Evolutionary conservation across 768 basidiomycete genomes (phyloP).

Genomic region (Pisolithus albus): DNA sequence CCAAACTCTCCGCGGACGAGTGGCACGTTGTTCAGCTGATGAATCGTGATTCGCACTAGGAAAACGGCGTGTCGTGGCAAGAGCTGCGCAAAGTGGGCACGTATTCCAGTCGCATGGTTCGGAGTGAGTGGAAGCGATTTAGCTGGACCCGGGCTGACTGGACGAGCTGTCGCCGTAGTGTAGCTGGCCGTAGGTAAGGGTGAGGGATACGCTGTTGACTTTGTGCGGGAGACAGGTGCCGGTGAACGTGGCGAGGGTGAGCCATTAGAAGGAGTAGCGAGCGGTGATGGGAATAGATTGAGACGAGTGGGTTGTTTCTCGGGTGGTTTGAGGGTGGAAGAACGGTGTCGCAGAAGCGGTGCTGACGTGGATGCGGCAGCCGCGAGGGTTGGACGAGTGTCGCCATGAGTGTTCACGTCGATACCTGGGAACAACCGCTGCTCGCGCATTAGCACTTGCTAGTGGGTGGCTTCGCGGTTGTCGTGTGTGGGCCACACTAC

Average conservation of each 20-base stretch:
- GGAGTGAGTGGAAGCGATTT: neutral
- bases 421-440: neutral
- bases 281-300: neutral
- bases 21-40: conserved; percentile 66
- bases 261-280: neutral
- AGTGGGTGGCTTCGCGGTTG: too few relatives aligned
- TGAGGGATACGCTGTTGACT: neutral
- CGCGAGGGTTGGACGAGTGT: neutral
- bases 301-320: conserved; percentile 3
- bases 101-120: conserved; percentile 30
- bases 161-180: conserved; percentile 2
- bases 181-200: neutral
- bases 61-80: conserved; percentile 63
- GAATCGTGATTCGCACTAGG: conserved; percentile 51
- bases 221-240: neutral
- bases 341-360: conserved; percentile 11
- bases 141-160: conserved; percentile 5
- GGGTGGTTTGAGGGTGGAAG: conserved; percentile 5
- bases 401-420: neutral
- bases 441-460: neutral
- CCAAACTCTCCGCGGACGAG: conserved; percentile 66
- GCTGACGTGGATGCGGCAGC: neutral
- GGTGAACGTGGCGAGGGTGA: neutral
- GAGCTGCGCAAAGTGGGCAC: conserved; percentile 53
- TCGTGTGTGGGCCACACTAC: too few relatives aligned